A percentile compares a stretch with the other conserved stretches of the same genome.
Evolutionary conservation across 805 yeast species (phyloP).

Genomic region (Kuraishia piskuri): DNA sequence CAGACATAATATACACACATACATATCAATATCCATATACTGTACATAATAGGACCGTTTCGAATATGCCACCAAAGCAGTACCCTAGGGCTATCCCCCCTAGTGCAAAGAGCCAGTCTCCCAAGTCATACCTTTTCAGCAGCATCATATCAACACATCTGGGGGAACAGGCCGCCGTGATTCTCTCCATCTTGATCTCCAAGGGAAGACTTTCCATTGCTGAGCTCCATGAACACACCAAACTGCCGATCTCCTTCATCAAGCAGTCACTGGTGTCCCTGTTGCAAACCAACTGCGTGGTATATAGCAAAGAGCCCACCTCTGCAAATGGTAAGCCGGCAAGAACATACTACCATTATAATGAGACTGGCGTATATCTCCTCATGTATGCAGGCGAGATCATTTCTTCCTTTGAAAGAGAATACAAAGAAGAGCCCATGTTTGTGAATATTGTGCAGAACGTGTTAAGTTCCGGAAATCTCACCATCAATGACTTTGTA

Average conservation of each 20-base stretch:
- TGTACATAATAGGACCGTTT: no score
- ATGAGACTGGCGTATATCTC: constrained; percentile 54
- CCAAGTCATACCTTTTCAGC: constrained; percentile 51
- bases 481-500: constrained; percentile 46
- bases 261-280: constrained; percentile 66
- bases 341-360: constrained; percentile 44
- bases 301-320: constrained; percentile 43
- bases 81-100: not conserved
- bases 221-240: constrained; percentile 41
- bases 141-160: constrained; percentile 43
- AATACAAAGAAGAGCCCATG: constrained; percentile 29
- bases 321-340: constrained; percentile 10
- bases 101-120: constrained; percentile 42
- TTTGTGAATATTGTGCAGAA: constrained; percentile 59
- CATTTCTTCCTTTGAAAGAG: constrained; percentile 40
- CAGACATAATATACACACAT: not conserved
- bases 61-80: not conserved
- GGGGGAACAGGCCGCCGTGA: constrained; percentile 66
- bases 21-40: no score
- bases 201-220: constrained; percentile 56
- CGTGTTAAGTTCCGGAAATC: constrained; percentile 59
- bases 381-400: constrained; percentile 75
- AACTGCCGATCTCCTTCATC: constrained; percentile 40
- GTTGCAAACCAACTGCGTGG: constrained; percentile 71
- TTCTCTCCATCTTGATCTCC: constrained; percentile 53